Conservation (phyloP, 768 basidiomycete genomes). For the Boletus reticuloceps region DNA sequence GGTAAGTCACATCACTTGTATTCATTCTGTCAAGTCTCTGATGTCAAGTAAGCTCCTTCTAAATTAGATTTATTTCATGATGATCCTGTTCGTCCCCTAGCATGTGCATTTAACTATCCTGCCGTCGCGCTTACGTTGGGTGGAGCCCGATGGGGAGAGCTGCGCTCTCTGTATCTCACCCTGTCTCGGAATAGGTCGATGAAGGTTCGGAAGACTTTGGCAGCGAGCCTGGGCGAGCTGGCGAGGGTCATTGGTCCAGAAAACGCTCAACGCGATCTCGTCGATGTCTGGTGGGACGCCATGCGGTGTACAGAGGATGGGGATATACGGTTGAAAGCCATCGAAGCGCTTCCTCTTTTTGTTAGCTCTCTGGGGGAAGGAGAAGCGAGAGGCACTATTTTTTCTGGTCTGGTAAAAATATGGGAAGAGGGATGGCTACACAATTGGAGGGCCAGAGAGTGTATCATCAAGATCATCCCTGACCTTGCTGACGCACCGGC, state of each 20-base stretch:
- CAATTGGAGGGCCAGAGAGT: constrained; percentile 81
- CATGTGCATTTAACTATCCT: constrained; percentile 89
- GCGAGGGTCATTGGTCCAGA: constrained; percentile 80
- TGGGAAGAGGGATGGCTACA: constrained; percentile 62
- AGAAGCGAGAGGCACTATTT: constrained; percentile 44
- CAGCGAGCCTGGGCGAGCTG: constrained; percentile 86
- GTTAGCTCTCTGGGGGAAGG: constrained; percentile 47
- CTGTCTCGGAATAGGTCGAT: constrained; percentile 58
- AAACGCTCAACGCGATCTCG: constrained; percentile 62
- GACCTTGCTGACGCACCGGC: constrained; percentile 46
- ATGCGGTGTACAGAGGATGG: constrained; percentile 54
- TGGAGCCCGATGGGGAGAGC: constrained; percentile 63
- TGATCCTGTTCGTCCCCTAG: constrained; percentile 70
- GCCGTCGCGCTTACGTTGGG: constrained; percentile 87
- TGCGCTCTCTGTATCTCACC: constrained; percentile 65
- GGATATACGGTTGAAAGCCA: constrained; percentile 67
- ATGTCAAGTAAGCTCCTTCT: constrained; percentile 16
- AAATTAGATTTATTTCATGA: constrained; percentile 48
- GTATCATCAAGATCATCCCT: constrained; percentile 54
- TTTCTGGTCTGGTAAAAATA: constrained; percentile 44
- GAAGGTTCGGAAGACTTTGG: constrained; percentile 75
- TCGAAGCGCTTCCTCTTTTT: constrained; percentile 64
- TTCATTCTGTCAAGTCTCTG: neutral
- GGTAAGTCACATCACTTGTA: constrained; percentile 15
- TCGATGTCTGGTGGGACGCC: constrained; percentile 67